Conservation (phyloP, 1,284 basidiomycete genomes). For the Sporisorium scitamineum region DNA sequence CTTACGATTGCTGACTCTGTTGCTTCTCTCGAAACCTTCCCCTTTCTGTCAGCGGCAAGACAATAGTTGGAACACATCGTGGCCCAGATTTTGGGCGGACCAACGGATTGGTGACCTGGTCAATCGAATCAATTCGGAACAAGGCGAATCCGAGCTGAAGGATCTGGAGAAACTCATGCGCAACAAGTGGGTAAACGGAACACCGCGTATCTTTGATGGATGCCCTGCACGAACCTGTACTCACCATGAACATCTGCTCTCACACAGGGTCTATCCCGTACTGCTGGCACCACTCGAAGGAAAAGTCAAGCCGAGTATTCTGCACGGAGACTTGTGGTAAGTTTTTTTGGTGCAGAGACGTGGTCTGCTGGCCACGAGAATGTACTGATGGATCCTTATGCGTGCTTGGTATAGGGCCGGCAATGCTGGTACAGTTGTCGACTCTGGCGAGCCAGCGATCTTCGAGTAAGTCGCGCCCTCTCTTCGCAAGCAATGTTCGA, state of each 20-base stretch:
- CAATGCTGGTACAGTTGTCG: constrained; percentile 35
- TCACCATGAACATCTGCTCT: background rate
- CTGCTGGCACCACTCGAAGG: constrained; percentile 39
- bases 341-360: background rate
- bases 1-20: background rate
- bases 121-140: constrained; percentile 17
- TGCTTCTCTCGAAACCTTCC: background rate
- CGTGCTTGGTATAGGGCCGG: constrained; percentile 22
- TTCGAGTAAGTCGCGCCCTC: constrained; percentile 28
- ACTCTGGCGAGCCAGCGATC: constrained; percentile 35
- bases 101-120: constrained; percentile 41
- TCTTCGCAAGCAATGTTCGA: background rate
- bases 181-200: constrained; percentile 20
- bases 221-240: background rate
- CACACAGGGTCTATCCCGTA: constrained; percentile 33
- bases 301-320: constrained; percentile 37
- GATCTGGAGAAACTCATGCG: constrained; percentile 36
- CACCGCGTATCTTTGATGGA: too few relatives aligned
- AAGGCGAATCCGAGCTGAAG: constrained; percentile 27
- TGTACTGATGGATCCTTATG: background rate
- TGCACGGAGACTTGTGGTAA: constrained; percentile 51
- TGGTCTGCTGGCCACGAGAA: background rate
- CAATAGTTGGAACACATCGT: constrained; percentile 43
- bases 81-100: constrained; percentile 42
- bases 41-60: constrained; percentile 22